These are phyloP conservation scores for Hypericum androsaemum DNA, from an alignment of 345 rosid species.

Conservation along the genomic window DNA sequence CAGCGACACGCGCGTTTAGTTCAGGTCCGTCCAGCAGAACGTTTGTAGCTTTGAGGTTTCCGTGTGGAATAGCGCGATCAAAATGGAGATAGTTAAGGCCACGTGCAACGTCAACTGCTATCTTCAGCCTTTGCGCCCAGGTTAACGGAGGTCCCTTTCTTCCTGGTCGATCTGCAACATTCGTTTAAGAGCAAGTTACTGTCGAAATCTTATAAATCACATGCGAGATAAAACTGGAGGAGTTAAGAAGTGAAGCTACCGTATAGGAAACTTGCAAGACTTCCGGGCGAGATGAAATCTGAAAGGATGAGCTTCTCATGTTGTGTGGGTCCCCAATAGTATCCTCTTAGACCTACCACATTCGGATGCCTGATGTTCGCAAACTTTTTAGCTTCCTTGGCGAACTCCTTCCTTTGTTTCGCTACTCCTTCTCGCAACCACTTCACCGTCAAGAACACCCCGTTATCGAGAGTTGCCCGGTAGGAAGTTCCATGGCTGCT, in stretches of 20 bases:
- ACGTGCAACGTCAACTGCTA: slow-evolving; percentile 95
- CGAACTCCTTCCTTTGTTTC: slow-evolving; percentile 85
- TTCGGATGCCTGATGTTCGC: slow-evolving; percentile 94
- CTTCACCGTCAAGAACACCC: slow-evolving; percentile 78
- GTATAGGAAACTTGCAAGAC: slow-evolving; percentile 92
- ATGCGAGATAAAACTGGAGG: background rate
- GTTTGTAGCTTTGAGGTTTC: slow-evolving; percentile 86
- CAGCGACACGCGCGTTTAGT: slow-evolving; percentile 90
- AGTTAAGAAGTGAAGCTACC: slow-evolving; percentile 37
- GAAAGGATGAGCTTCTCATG: slow-evolving; percentile 98
- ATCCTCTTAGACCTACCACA: slow-evolving; percentile 88
- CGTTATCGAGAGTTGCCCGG: slow-evolving; percentile 82
- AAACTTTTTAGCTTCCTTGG: slow-evolving; percentile 95
- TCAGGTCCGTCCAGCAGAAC: slow-evolving; percentile 77
- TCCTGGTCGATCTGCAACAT: slow-evolving; percentile 77
- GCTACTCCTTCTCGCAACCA: slow-evolving; percentile 99
- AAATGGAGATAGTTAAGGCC: slow-evolving; percentile 98
- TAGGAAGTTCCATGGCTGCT: slow-evolving; percentile 98
- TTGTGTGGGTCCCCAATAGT: slow-evolving; percentile 98
- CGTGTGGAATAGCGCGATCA: slow-evolving; percentile 93
- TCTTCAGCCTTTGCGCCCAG: slow-evolving; percentile 80
- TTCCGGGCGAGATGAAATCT: slow-evolving; percentile 86
- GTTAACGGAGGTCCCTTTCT: slow-evolving; percentile 72
- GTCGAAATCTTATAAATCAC: background rate
- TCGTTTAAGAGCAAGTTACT: slow-evolving; percentile 11